Percentiles rank a stretch among this genome's conserved stretches.
Evolutionary conservation across 83 land plant genomes (phyloP).

Genomic region (Thuja plicata): DNA sequence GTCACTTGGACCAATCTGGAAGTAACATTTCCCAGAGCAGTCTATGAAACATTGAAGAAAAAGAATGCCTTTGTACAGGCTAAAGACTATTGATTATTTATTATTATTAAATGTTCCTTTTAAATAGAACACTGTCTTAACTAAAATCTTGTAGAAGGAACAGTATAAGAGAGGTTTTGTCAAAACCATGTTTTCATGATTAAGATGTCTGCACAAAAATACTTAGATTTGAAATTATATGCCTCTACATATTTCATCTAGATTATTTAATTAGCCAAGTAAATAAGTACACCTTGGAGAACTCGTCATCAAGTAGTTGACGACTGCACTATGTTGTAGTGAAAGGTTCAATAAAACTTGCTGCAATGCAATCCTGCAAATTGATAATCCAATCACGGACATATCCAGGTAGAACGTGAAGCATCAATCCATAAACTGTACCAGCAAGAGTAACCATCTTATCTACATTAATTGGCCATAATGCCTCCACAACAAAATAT

Average conservation of each 20-base stretch:
- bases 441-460: slow-evolving; percentile 70
- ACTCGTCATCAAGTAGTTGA: slow-evolving; percentile 75
- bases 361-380: slow-evolving; percentile 74
- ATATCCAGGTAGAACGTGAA: slow-evolving; percentile 87
- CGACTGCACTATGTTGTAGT: slow-evolving; percentile 87
- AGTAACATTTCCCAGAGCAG: neutral
- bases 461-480: slow-evolving; percentile 71
- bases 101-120: neutral
- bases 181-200: neutral
- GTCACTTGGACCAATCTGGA: neutral
- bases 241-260: neutral
- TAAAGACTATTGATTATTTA: neutral
- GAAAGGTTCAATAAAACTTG: slow-evolving; percentile 68
- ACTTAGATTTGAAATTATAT: neutral
- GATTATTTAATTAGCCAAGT: neutral
- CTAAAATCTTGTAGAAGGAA: neutral
- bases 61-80: neutral
- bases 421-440: slow-evolving; percentile 82
- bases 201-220: neutral
- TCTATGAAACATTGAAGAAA: neutral
- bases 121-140: neutral
- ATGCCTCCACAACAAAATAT: slow-evolving; percentile 61
- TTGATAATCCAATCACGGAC: slow-evolving; percentile 90
- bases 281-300: slow-evolving; percentile 64
- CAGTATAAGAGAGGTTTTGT: neutral